Percentiles rank a stretch among this genome's conserved stretches.
phyloP scores from a whole-genome alignment of 257 asterid species.

The Rehmannia glutinosa region DNA sequence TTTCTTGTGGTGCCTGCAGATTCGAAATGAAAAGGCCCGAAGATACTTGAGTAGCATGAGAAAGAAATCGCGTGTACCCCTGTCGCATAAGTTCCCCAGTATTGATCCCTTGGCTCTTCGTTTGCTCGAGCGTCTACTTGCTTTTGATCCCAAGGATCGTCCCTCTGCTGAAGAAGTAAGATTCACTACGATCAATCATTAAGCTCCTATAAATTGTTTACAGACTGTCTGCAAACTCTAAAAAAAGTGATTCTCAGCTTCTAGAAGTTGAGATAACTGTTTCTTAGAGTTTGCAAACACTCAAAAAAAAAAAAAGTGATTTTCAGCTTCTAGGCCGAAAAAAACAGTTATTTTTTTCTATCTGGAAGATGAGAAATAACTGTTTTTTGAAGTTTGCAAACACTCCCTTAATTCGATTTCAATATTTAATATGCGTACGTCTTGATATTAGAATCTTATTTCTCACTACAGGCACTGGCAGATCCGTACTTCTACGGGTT shows the following conservation, averaged over 20 bases:
- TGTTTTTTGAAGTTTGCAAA: no score
- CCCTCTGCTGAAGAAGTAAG: slow-evolving; percentile 66
- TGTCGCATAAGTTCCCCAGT: slow-evolving; percentile 52
- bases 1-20: slow-evolving; percentile 40
- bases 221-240: no score
- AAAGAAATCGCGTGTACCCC: slow-evolving; percentile 50
- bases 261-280: no score
- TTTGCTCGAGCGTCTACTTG: slow-evolving; percentile 58
- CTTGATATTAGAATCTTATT: not conserved
- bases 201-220: not conserved
- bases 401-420: no score
- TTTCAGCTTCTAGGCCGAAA: no score
- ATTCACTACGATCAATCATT: not conserved
- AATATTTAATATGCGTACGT: not conserved
- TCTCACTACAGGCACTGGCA: slow-evolving; percentile 47
- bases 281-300: no score
- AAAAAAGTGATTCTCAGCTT: no score
- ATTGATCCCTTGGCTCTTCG: slow-evolving; percentile 70
- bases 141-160: slow-evolving; percentile 81
- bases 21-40: slow-evolving; percentile 75
- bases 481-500: slow-evolving; percentile 66
- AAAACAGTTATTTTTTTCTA: no score
- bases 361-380: no score
- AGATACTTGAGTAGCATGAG: slow-evolving; percentile 62
- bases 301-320: no score